Evolutionary conservation across 2,329 filamentous ascomycete species (phyloP).

Genomic region (Aureobasidium leucospermi): DNA sequence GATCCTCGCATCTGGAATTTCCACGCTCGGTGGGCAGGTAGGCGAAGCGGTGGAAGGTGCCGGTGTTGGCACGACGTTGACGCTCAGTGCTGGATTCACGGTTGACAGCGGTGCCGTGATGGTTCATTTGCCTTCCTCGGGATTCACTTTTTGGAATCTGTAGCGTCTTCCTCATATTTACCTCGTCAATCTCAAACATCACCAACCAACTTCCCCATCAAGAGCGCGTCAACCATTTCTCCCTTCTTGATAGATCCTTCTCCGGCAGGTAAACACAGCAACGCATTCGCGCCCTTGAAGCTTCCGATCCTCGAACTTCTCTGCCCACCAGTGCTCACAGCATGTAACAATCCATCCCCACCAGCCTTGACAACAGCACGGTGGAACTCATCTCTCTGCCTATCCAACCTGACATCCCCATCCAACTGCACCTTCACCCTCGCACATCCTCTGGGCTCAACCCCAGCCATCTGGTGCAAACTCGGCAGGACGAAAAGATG

Average conservation of each 20-base stretch:
- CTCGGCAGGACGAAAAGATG: slow-evolving; percentile 89
- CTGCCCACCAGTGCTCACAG: slow-evolving; percentile 80
- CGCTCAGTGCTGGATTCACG: no score
- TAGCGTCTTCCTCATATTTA: background rate
- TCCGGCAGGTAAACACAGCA: slow-evolving; percentile 66
- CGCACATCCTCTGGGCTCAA: slow-evolving; percentile 61
- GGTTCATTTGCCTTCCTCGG: no score
- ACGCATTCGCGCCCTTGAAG: slow-evolving; percentile 77
- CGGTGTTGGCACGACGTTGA: no score
- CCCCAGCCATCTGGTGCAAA: slow-evolving; percentile 67
- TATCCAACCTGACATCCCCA: slow-evolving; percentile 68
- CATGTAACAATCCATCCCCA: slow-evolving; percentile 61
- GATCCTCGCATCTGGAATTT: no score
- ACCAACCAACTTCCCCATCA: slow-evolving; percentile 55
- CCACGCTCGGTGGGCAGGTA: no score
- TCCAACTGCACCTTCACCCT: slow-evolving; percentile 63
- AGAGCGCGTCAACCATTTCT: slow-evolving; percentile 63
- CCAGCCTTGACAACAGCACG: slow-evolving; percentile 63
- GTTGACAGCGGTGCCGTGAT: no score
- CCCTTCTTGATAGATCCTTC: slow-evolving; percentile 59
- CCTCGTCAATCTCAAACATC: background rate
- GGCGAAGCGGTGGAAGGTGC: no score
- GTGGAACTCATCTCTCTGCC: slow-evolving; percentile 78
- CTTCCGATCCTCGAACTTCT: slow-evolving; percentile 85
- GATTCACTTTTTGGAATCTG: background rate